Base-by-base conservation (phyloP, 164 flowering plant genomes). In the Aristolochia fimbriata region DNA sequence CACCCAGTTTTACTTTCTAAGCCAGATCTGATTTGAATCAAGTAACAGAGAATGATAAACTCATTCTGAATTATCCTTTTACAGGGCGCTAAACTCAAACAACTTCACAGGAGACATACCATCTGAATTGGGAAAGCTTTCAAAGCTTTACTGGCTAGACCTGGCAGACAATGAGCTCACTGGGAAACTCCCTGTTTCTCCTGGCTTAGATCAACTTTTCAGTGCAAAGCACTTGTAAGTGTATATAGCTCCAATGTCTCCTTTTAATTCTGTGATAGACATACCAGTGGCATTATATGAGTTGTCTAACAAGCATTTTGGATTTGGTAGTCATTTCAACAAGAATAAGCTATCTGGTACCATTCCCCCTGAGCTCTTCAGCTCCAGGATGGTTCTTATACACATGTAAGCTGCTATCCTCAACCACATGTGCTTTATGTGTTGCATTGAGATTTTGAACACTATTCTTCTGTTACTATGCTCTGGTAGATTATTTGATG, bases 11-110 rank as follows among this genome's bases (percentile, higher is more conserved):
- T 13, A 8, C 9, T 56, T 12, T 11, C 45, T 13, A 15, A 10
- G 17, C n/a, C 10, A 31, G 45, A 49, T 13, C 20, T 50, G 54
- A 25, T 25, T 56, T 7, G n/a, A 20, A 21, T 58, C 49, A 16
- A 30, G 31, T 14, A 25, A 30, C 19, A 14, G 13, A 30, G 41
- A 15, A n/a, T 20, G 19, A 16, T 19, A 2, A 7, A 56, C 15
- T 1, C 2, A 24, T 17, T 24, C 7, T 21, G 25, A 33, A 47
- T 59, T 41, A n/a, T 13, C 16, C 49, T 25, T 57, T 61, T 14
- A 30, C 88, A 90, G 98, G 80, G 96, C 97, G 57, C 69, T 93
- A 65, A 90, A 90, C 60, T 79, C 89, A 10, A 93, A 93, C 73
- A 88, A 86, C 62, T 83, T 90, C 55, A 80, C 77, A 1, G 94